A percentile compares a stretch with the other conserved stretches of the same genome.
Evolutionary conservation across 495 filamentous ascomycete species (phyloP).

Genomic region (Collariella sp.): DNA sequence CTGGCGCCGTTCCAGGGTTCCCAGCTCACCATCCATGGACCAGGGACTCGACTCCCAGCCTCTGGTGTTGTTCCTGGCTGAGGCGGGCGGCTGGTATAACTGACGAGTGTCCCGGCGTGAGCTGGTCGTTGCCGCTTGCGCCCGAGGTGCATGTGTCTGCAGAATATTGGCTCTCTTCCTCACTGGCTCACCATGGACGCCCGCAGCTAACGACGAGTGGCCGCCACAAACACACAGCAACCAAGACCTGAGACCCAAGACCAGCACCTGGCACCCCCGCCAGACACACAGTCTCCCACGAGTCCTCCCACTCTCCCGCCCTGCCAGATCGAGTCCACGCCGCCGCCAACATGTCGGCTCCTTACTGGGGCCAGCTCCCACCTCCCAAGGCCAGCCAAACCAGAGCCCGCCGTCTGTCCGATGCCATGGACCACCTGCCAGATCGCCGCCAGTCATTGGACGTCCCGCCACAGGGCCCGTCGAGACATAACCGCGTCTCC

Average conservation of each 20-base stretch:
- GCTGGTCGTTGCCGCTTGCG: slow-evolving; percentile 13
- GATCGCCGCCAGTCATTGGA: slow-evolving; percentile 39
- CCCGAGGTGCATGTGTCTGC: slow-evolving; percentile 40
- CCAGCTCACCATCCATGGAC: too few relatives aligned
- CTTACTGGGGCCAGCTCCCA: slow-evolving; percentile 38
- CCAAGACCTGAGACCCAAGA: neutral
- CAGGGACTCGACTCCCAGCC: too few relatives aligned
- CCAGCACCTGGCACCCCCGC: neutral
- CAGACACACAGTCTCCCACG: neutral
- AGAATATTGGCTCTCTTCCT: slow-evolving; percentile 43
- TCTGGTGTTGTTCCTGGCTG: too few relatives aligned
- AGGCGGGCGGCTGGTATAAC: slow-evolving; percentile 11
- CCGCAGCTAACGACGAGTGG: slow-evolving; percentile 24
- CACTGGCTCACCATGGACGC: slow-evolving; percentile 20
- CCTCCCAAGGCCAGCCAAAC: slow-evolving; percentile 28
- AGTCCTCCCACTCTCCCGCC: neutral
- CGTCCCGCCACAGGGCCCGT: slow-evolving; percentile 23
- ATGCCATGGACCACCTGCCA: slow-evolving; percentile 26
- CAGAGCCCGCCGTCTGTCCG: slow-evolving; percentile 37
- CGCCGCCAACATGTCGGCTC: slow-evolving; percentile 31
- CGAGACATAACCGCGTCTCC: slow-evolving; percentile 34
- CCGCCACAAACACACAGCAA: neutral
- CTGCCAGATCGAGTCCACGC: slow-evolving; percentile 5
- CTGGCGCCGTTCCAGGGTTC: neutral
- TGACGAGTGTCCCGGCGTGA: slow-evolving; percentile 2